Base-by-base conservation (phyloP, 768 basidiomycete species). In the Leccinum obscurum region DNA sequence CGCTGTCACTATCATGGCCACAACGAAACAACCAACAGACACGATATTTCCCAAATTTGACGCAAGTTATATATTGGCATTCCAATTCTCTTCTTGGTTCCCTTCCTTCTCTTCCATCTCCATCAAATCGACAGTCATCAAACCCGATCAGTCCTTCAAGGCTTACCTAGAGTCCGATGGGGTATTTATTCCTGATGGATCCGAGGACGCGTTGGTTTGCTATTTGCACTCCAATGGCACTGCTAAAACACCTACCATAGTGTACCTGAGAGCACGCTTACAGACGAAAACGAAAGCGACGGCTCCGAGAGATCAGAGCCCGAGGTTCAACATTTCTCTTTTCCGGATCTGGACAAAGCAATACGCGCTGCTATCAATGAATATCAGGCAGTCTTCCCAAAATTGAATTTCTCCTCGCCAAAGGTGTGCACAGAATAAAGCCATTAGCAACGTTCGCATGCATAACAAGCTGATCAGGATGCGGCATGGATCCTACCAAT, bases 321-420 rank as follows among this genome's bases (percentile, higher is more conserved):
- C 8, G 75, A 74, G 2, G 60, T 58, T 2, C 74, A 67, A 53
- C 75, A 64, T 26, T 92, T 85, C 67, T 77, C 88, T 3, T 95
- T 98, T 69, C 93, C 95, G 0, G 87, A 87, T 51, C 77, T 97
- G n/a, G 93, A 95, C 66, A 75, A 77, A 14, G 77, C 77, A 58
- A 95, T 98, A 62, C 77, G 91, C 53, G 72, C 77, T 14, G 82
- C 80, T 35, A 78, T 97, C n/a, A 66, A 76, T 50, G 74, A 82
- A 58, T 95, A 91, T 72, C 90, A 85, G 3, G 89, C 88, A 6
- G 88, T 96, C 30, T 98, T 98, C 71, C 95, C 95, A 1, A 98
- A 98, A 75, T 85, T 98, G 57, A 98, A 97, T 69, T 97, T 95
- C 77, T 92, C 94, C 6, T 88, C 92, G n/a, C 95, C 95, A 14